Evolutionary conservation across 75 land plant genomes (phyloP), one percentile per base, ranked within the genome.

Genomic region (Gnetum montanum): DNA sequence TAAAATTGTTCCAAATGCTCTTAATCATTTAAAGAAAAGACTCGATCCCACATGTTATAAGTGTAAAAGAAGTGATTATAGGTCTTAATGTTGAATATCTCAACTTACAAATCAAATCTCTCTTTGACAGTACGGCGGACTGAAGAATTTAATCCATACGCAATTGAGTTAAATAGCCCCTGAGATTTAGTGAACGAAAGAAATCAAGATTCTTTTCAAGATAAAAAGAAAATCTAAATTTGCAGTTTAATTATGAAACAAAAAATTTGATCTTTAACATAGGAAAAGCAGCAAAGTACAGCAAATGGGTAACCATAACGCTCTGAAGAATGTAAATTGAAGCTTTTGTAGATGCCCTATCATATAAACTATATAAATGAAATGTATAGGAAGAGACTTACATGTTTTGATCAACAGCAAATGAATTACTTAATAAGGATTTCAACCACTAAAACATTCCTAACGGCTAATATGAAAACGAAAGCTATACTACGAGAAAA

Each of bases 131-230:
- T 85, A 41, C 82, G 57, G 0, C 96, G 79, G 24, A 90, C 96
- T 35, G 96, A 82, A 57, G 96, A 64, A 67, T 90, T 90, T 7
- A 90, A 74, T 19, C 96, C 96, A 64, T 90, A 90, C 29, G 96
- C 96, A 69, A 90, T 78, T 24, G 96, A 86, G 55, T 90, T 90
- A 50, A 86, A 90, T 34, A 90, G 57, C 1, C 96, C 96, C 96
- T 90, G 66, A 18, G 40, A 38, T 41, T 34, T 33, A 41, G 20
- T 29, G 15, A 28, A 36, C 34, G 19, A 56, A 16, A 62, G 43
- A 56, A 28, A 56, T 31, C 64, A 34, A 27, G 51, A 29, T 6
- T n/a, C n/a, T n/a, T n/a, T n/a, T n/a, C n/a, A n/a, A n/a, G n/a
- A n/a, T n/a, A n/a, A n/a, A n/a, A n/a, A n/a, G n/a, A n/a, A n/a